Percentiles rank a stretch among this genome's conserved stretches.
Conservation (phyloP, 225 moss, liverwort and hornwort species). For the Straminergon stramineum region DNA sequence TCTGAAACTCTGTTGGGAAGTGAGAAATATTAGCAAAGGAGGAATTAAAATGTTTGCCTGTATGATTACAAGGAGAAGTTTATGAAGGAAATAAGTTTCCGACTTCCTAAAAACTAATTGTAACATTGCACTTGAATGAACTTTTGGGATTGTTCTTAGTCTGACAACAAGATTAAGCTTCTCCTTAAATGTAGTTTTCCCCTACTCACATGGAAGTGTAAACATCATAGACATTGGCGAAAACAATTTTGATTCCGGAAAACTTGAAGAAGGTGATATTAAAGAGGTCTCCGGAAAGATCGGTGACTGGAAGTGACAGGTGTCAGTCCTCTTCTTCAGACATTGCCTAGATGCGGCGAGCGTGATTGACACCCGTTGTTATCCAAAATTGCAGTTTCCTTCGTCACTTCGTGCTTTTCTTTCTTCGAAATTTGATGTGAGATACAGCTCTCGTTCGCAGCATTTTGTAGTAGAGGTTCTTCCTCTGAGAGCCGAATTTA, state of each 20-base stretch:
- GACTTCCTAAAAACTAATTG: accelerated
- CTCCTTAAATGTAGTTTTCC: neutral
- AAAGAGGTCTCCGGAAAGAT: neutral
- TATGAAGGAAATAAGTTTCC: accelerated
- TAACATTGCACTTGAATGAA: too few species aligned
- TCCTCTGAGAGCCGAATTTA: neutral
- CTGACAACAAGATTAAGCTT: neutral
- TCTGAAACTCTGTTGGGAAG: accelerated
- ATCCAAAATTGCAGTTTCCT: too few species aligned
- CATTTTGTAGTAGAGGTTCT: neutral
- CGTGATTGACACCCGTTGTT: neutral
- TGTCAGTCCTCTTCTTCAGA: neutral
- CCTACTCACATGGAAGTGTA: neutral
- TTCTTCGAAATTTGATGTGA: neutral
- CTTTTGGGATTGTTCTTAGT: neutral
- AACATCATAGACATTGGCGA: neutral
- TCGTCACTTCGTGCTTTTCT: neutral
- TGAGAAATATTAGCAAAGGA: neutral
- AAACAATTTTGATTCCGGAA: neutral
- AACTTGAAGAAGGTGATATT: neutral
- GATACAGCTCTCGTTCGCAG: neutral
- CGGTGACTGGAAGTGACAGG: neutral
- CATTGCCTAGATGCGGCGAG: too few species aligned
- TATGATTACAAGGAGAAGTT: neutral
- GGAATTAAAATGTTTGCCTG: accelerated